phyloP scores from a whole-genome alignment of 257 asterid species.

The Solanum bulbocastanum region DNA sequence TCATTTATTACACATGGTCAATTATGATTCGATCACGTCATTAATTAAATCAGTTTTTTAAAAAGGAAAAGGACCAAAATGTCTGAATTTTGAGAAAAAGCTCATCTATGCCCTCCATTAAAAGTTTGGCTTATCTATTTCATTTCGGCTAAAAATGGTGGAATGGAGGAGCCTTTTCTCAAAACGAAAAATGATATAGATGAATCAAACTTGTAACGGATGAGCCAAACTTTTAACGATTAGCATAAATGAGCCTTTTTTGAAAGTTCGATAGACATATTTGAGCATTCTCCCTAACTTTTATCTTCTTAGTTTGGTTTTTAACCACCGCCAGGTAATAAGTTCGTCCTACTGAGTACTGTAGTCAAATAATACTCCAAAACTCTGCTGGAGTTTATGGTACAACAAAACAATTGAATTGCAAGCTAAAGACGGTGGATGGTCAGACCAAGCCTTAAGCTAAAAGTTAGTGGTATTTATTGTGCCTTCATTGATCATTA shows the following conservation, averaged over 20 bases:
- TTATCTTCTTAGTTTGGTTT: not conserved
- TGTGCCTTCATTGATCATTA: not conserved
- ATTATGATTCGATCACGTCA: not conserved
- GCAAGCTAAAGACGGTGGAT: not conserved
- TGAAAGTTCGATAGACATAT: fast-evolving
- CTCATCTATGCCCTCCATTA: not conserved
- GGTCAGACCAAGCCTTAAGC: not conserved
- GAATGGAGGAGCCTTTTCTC: not conserved
- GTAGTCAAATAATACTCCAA: not conserved
- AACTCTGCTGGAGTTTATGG: not conserved
- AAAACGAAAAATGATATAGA: not conserved
- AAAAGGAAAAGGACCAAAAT: not conserved
- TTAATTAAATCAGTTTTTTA: too few relatives aligned
- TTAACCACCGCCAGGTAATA: not conserved
- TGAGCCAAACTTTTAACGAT: not conserved
- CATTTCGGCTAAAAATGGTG: too few relatives aligned
- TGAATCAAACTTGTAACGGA: too few relatives aligned
- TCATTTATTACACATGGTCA: not conserved
- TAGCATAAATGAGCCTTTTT: too few relatives aligned
- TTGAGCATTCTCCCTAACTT: not conserved
- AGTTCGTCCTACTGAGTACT: not conserved
- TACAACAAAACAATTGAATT: not conserved
- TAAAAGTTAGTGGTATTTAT: not conserved
- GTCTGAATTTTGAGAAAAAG: not conserved
- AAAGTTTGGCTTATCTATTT: not conserved